phyloP scores from a whole-genome alignment of 148 eudicot genomes.

The Pouteria glomerata region DNA sequence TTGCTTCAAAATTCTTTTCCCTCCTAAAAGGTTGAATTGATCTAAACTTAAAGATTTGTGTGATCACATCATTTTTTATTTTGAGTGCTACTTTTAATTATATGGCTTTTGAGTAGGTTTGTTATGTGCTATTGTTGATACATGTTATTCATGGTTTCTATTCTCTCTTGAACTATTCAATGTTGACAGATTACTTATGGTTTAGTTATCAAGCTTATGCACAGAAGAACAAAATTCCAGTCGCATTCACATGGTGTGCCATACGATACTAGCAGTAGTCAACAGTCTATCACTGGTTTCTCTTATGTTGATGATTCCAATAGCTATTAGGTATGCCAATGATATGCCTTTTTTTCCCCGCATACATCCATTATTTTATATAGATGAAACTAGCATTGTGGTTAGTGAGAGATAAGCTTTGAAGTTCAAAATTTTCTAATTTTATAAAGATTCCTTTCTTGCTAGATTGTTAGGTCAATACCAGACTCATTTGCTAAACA shows the following conservation, averaged over 20 bases:
- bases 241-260: conserved; percentile 95
- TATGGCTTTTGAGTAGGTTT: not conserved
- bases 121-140: not conserved
- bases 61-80: no score
- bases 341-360: no score
- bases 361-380: no score
- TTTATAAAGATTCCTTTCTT: not conserved
- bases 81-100: no score
- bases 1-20: no score
- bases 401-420: no score
- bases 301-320: conserved; percentile 87
- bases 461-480: conserved; percentile 67
- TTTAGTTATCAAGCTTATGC: conserved; percentile 82
- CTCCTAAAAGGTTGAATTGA: no score
- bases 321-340: conserved; percentile 81
- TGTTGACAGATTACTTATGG: conserved; percentile 75
- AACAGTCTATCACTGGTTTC: conserved; percentile 92
- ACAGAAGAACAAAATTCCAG: conserved; percentile 70
- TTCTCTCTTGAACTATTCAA: not conserved
- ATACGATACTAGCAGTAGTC: conserved; percentile 97
- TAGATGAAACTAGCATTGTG: not conserved
- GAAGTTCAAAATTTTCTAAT: not conserved
- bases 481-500: conserved; percentile 63
- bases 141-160: no score
- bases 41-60: no score